A percentile compares a stretch with the other conserved stretches of the same genome.
phyloP scores from a whole-genome alignment of 75 land plant genomes.

The Sequoia sempervirens region DNA sequence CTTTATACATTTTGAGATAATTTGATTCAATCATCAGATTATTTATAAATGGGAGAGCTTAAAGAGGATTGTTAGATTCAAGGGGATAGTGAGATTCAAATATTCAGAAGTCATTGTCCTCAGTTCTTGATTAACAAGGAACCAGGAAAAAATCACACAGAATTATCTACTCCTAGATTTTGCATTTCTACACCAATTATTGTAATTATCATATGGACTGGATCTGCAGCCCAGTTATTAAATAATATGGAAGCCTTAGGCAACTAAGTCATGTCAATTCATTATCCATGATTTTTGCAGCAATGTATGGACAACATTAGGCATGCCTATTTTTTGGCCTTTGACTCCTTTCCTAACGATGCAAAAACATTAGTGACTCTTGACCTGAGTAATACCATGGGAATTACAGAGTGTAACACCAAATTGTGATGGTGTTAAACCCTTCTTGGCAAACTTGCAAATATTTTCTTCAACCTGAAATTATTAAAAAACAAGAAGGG shows the following conservation, averaged over 20 bases:
- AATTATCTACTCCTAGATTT: background rate
- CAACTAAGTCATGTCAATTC: background rate
- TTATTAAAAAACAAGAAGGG: too few species aligned
- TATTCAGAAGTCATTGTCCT: background rate
- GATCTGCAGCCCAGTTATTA: background rate
- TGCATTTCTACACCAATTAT: background rate
- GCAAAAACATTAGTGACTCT: too few species aligned
- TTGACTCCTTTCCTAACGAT: too few species aligned
- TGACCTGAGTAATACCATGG: too few species aligned
- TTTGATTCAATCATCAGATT: background rate
- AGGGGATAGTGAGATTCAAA: too few species aligned
- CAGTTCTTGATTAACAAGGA: background rate
- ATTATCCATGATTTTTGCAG: too few species aligned
- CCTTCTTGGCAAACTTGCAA: conserved; percentile 41
- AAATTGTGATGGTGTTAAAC: conserved; percentile 35
- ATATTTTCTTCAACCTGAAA: conserved; percentile 43
- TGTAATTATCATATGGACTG: background rate
- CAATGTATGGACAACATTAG: too few species aligned
- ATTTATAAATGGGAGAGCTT: background rate
- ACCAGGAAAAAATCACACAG: background rate
- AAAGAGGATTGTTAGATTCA: too few species aligned
- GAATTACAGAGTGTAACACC: conserved; percentile 21
- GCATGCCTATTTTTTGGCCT: too few species aligned
- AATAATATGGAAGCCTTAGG: background rate
- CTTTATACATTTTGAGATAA: background rate